Conservation (phyloP, 352 stramenopile species). For the Phytophthora citrophthora region DNA sequence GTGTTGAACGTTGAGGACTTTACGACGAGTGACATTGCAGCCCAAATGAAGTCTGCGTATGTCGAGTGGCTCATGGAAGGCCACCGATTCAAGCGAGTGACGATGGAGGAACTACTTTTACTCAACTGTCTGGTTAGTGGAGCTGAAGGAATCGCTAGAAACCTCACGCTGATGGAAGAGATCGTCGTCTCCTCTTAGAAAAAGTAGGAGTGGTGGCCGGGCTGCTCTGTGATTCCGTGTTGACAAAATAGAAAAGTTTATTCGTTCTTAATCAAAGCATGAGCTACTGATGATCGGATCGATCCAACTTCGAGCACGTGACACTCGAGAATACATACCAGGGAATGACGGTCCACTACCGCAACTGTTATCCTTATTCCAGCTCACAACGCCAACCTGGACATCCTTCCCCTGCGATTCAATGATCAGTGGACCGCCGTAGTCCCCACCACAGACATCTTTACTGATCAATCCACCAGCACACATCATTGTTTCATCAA, state of each 20-base stretch:
- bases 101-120: conserved; percentile 83
- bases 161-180: conserved; percentile 77
- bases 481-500: conserved; percentile 17
- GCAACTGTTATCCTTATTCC: conserved; percentile 5
- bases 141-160: conserved; percentile 75
- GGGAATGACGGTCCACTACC: conserved; percentile 10
- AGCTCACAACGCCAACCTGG: conserved; percentile 6
- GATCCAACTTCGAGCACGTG: conserved; percentile 15
- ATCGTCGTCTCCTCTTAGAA: conserved; percentile 70
- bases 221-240: conserved; percentile 1
- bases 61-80: conserved; percentile 84
- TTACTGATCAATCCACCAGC: conserved; percentile 1
- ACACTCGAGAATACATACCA: conserved; percentile 5
- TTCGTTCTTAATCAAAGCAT: conserved; percentile 10
- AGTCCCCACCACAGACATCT: conserved; percentile 2
- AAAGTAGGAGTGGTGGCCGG: not conserved
- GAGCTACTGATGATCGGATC: conserved; percentile 12
- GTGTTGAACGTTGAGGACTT: conserved; percentile 87
- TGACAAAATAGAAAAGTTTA: not conserved
- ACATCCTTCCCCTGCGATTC: conserved; percentile 3
- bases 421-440: conserved; percentile 9
- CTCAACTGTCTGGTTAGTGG: conserved; percentile 87
- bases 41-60: conserved; percentile 76
- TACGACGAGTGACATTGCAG: conserved; percentile 68
- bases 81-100: conserved; percentile 73